Evolutionary conservation across 2,329 filamentous ascomycete genomes (phyloP), one percentile per base, ranked within the genome.

Genomic region (Emydomyces testavorans): DNA sequence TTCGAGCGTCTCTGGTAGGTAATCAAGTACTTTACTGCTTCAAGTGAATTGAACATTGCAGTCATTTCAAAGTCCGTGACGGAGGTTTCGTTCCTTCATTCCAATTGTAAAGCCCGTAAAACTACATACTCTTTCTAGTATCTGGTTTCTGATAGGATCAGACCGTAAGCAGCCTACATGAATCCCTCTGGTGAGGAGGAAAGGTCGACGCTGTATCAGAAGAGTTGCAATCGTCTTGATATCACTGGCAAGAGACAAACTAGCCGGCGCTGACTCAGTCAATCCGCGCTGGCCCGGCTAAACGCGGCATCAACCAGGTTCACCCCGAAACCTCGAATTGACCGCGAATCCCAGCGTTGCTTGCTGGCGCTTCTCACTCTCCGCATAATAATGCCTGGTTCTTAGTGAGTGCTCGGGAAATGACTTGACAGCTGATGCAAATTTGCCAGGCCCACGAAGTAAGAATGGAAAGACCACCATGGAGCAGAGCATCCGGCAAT

Each of bases 401-500:
- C 20, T 11, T 10, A 20, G 13, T 20, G 15, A 18, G 16, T n/a
- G 16, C 32, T 18, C 35, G 21, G n/a, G 23, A 37, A 21, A 46
- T 46, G 43, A 37, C n/a, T 38, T 21, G 26, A 46, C 24, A 39
- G 23, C 8, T 10, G 28, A 16, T 21, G 21, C 21, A 32, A n/a
- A 34, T 32, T 24, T 34, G 18, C n/a, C 35, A 24, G 35, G 18
- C n/a, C 43, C 18, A 10, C 13, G 36, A 15, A 34, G 32, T 34
- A 38, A 50, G 34, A 21, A 46, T 50, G 31, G 50, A 52, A 18
- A 38, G 50, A 40, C 50, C 50, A 21, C 37, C 50, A 23, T 52
- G 50, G 50, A 52, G 50, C 35, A 48, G 57, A 49, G 50, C 53
- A 29, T 40, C 48, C 32, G 48, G 46, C 16, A 46, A 58, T 6